Percentiles rank a stretch among this genome's conserved stretches.
phyloP scores from a whole-genome alignment of 2,329 filamentous ascomycete genomes.

The Ceratocystis alfenasii region DNA sequence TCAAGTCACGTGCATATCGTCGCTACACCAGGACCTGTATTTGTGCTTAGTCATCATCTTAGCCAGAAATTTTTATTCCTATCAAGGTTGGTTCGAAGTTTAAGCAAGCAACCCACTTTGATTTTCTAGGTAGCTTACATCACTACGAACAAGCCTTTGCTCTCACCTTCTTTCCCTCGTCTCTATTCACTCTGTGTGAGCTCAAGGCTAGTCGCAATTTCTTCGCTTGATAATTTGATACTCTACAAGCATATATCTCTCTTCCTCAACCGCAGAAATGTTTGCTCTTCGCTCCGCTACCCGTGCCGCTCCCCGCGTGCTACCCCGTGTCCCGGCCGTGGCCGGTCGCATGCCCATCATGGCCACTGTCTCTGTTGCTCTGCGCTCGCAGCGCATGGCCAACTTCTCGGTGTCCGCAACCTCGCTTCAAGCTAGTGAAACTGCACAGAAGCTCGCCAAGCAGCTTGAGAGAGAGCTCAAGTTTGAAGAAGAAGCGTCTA shows the following conservation, averaged over 20 bases:
- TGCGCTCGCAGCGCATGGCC: slow-evolving; percentile 32
- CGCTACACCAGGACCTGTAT: no score
- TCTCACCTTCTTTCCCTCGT: not conserved
- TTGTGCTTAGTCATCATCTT: no score
- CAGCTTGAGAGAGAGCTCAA: slow-evolving; percentile 78
- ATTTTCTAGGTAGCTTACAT: no score
- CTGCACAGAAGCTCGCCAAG: slow-evolving; percentile 32
- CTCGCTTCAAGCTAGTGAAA: slow-evolving; percentile 62
- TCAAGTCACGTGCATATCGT: no score
- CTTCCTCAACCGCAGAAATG: slow-evolving; percentile 40
- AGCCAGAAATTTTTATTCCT: no score
- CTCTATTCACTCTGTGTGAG: no score
- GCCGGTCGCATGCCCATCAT: slow-evolving; percentile 15
- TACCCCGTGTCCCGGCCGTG: slow-evolving; percentile 27
- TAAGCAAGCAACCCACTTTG: no score
- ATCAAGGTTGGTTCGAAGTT: no score
- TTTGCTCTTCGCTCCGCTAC: slow-evolving; percentile 49
- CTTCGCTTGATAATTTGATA: not conserved
- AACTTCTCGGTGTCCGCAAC: slow-evolving; percentile 32
- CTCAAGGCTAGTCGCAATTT: not conserved
- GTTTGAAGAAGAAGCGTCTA: slow-evolving; percentile 72
- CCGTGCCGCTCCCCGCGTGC: slow-evolving; percentile 54
- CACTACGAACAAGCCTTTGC: no score
- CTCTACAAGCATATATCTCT: not conserved
- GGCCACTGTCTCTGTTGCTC: slow-evolving; percentile 26